These are phyloP conservation scores for Perkinsus chesapeaki DNA, from an alignment of 169 alveolate genomes.

Conservation along the genomic window DNA sequence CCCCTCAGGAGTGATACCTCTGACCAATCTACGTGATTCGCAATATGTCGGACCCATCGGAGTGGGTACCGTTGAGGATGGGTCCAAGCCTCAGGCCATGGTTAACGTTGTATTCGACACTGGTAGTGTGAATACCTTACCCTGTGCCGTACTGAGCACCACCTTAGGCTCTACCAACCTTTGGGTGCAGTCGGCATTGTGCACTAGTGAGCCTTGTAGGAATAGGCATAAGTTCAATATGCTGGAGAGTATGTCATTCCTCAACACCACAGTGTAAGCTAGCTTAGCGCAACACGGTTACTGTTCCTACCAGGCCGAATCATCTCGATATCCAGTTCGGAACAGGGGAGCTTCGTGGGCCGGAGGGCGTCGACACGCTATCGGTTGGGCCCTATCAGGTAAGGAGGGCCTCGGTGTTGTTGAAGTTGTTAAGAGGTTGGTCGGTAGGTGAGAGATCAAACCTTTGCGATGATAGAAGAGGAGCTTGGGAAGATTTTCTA, in stretches of 20 bases:
- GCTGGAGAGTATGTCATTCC: neutral
- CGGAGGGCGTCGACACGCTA: constrained; percentile 5
- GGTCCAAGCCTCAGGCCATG: constrained; percentile 10
- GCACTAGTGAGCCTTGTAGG: constrained; percentile 8
- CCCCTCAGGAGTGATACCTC: neutral
- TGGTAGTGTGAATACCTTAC: neutral
- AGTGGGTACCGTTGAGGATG: neutral
- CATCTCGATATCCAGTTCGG: constrained; percentile 13
- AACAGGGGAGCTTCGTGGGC: constrained; percentile 14
- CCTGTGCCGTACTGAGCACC: neutral
- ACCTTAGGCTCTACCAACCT: neutral
- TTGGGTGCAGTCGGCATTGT: constrained; percentile 8
- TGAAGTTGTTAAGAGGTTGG: neutral
- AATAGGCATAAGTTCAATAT: neutral
- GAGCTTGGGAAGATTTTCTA: constrained; percentile 9
- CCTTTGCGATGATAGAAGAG: neutral
- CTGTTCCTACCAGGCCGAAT: neutral
- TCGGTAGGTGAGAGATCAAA: neutral
- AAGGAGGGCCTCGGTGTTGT: neutral
- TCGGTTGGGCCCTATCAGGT: constrained; percentile 13
- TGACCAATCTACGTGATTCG: constrained; percentile 6
- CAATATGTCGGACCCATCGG: constrained; percentile 16
- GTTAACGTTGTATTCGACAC: constrained; percentile 13
- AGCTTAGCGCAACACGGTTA: neutral
- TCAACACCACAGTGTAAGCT: neutral